phyloP scores from a whole-genome alignment of 2,329 filamentous ascomycete genomes.

The Apiospora koreana region DNA sequence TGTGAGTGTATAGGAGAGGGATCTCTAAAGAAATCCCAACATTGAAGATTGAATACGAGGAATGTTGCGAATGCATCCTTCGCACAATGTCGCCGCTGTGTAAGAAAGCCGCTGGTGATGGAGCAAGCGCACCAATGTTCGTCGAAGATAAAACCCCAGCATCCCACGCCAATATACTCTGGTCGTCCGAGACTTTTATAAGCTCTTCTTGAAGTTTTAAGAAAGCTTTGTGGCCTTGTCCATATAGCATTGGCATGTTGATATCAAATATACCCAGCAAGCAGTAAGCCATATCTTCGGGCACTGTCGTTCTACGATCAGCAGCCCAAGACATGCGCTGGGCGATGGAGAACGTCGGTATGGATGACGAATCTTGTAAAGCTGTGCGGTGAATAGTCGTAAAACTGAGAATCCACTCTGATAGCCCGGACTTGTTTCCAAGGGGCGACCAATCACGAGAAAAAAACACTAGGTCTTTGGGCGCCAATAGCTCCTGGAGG shows the following conservation, averaged over 20 bases:
- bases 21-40: no score
- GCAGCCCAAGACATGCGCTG: conserved; percentile 43
- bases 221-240: conserved; percentile 36
- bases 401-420: conserved; percentile 13
- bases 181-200: conserved; percentile 29
- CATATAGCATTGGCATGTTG: conserved; percentile 46
- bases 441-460: conserved; percentile 18
- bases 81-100: no score
- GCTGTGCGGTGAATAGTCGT: conserved; percentile 24
- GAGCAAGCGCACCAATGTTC: no score
- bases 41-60: no score
- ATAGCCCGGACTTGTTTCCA: conserved; percentile 1
- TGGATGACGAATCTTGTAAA: conserved; percentile 19
- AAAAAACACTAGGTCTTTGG: conserved; percentile 25
- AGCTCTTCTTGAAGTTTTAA: conserved; percentile 36
- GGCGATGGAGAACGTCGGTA: conserved; percentile 29
- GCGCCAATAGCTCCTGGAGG: conserved; percentile 12
- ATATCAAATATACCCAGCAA: conserved; percentile 45
- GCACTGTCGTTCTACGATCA: conserved; percentile 30
- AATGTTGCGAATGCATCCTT: no score
- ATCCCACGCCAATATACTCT: conserved; percentile 32
- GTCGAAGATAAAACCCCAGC: no score
- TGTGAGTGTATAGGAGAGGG: no score
- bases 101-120: no score
- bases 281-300: conserved; percentile 46